Evolutionary conservation across 2,329 filamentous ascomycete genomes (phyloP).

Genomic region (Calonectria henricotiae): DNA sequence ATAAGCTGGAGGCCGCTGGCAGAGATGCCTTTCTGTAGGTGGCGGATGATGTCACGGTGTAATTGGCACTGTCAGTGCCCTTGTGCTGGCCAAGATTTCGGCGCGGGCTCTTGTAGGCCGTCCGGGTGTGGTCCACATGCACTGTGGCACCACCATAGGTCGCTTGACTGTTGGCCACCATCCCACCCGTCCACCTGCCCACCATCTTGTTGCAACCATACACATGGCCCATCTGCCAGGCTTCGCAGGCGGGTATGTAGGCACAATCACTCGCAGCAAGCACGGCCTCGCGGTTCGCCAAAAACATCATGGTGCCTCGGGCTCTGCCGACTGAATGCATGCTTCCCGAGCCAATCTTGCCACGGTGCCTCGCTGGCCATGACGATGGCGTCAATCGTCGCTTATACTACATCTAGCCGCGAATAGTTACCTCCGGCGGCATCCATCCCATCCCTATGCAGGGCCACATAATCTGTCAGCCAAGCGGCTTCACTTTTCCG

Average conservation of each 20-base stretch:
- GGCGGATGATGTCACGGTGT: conserved; percentile 35
- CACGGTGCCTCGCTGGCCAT: conserved; percentile 15
- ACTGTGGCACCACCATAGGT: conserved; percentile 43
- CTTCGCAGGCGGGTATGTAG: conserved; percentile 17
- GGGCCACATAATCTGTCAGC: not conserved
- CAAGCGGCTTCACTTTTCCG: not conserved
- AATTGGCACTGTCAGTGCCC: conserved; percentile 26
- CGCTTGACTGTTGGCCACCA: conserved; percentile 42
- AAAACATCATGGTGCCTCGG: conserved; percentile 29
- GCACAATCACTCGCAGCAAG: conserved; percentile 31
- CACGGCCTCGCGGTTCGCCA: conserved; percentile 34
- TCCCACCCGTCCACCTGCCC: conserved; percentile 39
- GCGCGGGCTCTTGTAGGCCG: not conserved
- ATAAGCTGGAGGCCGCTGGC: conserved; percentile 37
- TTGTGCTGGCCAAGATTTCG: not conserved
- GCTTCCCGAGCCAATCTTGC: conserved; percentile 31
- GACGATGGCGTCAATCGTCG: conserved; percentile 13
- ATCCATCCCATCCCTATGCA: not conserved
- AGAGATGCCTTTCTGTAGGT: conserved; percentile 8
- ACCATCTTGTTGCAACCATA: conserved; percentile 31
- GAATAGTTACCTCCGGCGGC: conserved; percentile 2
- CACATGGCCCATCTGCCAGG: conserved; percentile 20
- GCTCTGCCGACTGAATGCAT: conserved; percentile 32
- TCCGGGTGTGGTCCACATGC: not conserved
- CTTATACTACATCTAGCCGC: conserved; percentile 24